These are phyloP conservation scores for Aspergillus ochraceus DNA, from an alignment of 2,329 filamentous ascomycete species.

Conservation along the genomic window DNA sequence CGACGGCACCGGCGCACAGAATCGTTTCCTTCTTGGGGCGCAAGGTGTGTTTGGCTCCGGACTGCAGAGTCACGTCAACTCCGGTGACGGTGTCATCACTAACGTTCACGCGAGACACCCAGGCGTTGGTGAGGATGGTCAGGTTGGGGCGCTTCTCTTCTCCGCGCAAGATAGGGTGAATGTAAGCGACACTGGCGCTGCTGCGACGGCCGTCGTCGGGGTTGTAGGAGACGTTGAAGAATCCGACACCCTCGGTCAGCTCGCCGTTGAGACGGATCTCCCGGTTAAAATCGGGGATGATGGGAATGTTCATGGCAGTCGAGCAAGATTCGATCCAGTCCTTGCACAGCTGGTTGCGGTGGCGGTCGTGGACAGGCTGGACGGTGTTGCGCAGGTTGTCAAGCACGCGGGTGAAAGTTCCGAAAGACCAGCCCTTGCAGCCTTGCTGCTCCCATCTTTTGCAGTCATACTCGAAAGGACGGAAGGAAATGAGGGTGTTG, in stretches of 20 bases:
- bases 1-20: slow-evolving; percentile 75
- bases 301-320: slow-evolving; percentile 73
- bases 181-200: slow-evolving; percentile 87
- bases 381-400: slow-evolving; percentile 88
- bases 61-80: slow-evolving; percentile 67
- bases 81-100: slow-evolving; percentile 69
- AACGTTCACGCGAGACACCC: slow-evolving; percentile 80
- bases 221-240: slow-evolving; percentile 90
- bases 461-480: slow-evolving; percentile 85
- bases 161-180: slow-evolving; percentile 83
- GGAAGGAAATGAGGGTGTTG: slow-evolving; percentile 92
- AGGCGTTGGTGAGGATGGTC: slow-evolving; percentile 82
- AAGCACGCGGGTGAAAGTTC: slow-evolving; percentile 76
- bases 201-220: slow-evolving; percentile 81
- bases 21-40: slow-evolving; percentile 73
- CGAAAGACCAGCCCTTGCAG: slow-evolving; percentile 82
- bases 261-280: slow-evolving; percentile 74
- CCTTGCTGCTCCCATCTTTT: slow-evolving; percentile 80
- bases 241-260: slow-evolving; percentile 75
- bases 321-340: slow-evolving; percentile 86
- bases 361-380: slow-evolving; percentile 79
- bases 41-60: slow-evolving; percentile 56
- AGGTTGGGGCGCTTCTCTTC: slow-evolving; percentile 81
- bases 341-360: slow-evolving; percentile 86
- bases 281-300: slow-evolving; percentile 83